A percentile compares a stretch with the other conserved stretches of the same genome.
phyloP scores from a whole-genome alignment of 2,329 filamentous ascomycete genomes.

The Apiospora aurea region DNA sequence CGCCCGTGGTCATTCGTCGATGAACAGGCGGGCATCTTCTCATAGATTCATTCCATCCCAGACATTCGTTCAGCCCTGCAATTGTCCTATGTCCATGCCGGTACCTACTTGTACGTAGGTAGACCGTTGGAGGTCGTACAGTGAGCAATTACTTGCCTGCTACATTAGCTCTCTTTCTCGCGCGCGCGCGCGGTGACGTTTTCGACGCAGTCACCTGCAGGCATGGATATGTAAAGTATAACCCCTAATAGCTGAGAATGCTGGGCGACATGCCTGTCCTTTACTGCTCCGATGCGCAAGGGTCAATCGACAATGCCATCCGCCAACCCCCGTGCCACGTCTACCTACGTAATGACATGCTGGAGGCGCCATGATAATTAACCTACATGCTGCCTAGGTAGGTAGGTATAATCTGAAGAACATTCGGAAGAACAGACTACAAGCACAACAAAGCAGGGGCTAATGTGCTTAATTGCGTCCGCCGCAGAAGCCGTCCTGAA shows the following conservation, averaged over 20 bases:
- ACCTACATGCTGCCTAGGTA: not conserved
- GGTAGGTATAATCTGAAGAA: constrained; percentile 1
- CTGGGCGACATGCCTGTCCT: not conserved
- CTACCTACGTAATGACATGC: not conserved
- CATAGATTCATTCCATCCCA: not conserved
- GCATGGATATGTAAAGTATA: not conserved
- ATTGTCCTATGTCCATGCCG: too few relatives aligned
- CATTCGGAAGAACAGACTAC: not conserved
- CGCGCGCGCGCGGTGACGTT: not conserved
- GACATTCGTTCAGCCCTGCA: not conserved
- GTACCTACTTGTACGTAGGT: not conserved
- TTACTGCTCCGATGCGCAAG: not conserved
- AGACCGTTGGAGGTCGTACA: not conserved
- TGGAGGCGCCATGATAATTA: not conserved
- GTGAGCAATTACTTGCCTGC: not conserved
- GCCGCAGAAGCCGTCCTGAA: not conserved
- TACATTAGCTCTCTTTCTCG: not conserved
- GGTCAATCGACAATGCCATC: not conserved
- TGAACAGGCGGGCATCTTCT: not conserved
- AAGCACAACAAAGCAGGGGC: not conserved
- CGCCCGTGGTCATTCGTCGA: too few relatives aligned
- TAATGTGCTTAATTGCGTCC: constrained; percentile 3
- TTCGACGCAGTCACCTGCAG: not conserved
- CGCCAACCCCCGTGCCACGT: not conserved
- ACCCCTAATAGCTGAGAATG: not conserved